Evolutionary conservation across 2,329 filamentous ascomycete species (phyloP).

Genomic region (Clonostachys sp.): DNA sequence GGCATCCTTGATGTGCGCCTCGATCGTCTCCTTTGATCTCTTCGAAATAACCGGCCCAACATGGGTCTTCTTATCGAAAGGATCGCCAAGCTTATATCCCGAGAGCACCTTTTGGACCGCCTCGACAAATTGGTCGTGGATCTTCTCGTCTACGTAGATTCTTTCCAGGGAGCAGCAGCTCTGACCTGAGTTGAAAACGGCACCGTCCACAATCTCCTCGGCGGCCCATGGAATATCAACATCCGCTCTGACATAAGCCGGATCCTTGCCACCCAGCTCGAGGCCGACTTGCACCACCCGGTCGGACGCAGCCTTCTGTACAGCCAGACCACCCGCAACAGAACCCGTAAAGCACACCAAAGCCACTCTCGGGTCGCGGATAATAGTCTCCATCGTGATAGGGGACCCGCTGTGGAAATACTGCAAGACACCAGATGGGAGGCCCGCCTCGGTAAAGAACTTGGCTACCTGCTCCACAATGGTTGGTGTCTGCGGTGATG

Average conservation of each 20-base stretch:
- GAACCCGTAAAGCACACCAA: conserved; percentile 93
- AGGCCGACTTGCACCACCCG: conserved; percentile 82
- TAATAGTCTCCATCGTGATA: conserved; percentile 69
- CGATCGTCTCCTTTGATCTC: conserved; percentile 70
- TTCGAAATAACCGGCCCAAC: conserved; percentile 86
- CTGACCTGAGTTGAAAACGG: conserved; percentile 98
- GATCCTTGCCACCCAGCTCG: conserved; percentile 92
- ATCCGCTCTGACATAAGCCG: conserved; percentile 81
- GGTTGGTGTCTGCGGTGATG: conserved; percentile 90
- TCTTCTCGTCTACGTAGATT: conserved; percentile 81
- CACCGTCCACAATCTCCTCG: conserved; percentile 89
- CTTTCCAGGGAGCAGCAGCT: conserved; percentile 92
- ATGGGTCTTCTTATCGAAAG: conserved; percentile 72
- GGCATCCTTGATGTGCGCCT: conserved; percentile 77
- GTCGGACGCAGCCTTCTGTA: conserved; percentile 80
- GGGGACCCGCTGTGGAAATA: conserved; percentile 88
- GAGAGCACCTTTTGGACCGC: conserved; percentile 76
- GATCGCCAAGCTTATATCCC: conserved; percentile 85
- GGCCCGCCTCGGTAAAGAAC: conserved; percentile 74
- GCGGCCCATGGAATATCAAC: conserved; percentile 89
- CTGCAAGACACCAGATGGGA: conserved; percentile 81
- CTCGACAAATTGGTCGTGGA: conserved; percentile 78
- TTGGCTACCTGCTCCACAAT: conserved; percentile 79
- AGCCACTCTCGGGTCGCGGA: conserved; percentile 71
- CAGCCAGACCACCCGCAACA: conserved; percentile 78